Percentiles rank a stretch among this genome's conserved stretches.
Conservation (phyloP, 257 asterid genomes). For the Fraxinus excelsior region DNA sequence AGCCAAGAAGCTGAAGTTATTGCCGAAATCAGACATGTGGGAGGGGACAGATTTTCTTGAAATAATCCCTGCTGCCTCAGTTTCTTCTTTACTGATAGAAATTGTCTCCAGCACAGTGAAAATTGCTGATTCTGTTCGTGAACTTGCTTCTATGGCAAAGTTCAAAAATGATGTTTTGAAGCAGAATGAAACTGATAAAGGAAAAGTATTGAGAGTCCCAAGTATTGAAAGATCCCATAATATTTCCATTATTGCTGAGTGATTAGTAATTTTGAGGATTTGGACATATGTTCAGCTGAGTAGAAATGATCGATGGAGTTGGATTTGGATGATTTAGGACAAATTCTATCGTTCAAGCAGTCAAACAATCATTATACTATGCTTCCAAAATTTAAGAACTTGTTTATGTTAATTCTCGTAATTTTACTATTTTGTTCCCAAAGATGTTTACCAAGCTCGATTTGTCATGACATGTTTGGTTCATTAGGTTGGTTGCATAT, state of each 20-base stretch:
- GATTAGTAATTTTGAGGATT: constrained; percentile 1
- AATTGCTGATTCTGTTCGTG: constrained; percentile 27
- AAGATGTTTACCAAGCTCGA: no score
- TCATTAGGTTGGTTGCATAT: no score
- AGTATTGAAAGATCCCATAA: constrained; percentile 25
- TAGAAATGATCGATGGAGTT: no score
- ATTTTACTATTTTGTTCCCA: no score
- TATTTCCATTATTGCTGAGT: constrained; percentile 20
- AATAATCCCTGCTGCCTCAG: constrained; percentile 24
- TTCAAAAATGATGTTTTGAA: constrained; percentile 20
- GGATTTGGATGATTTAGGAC: no score
- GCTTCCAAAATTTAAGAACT: no score
- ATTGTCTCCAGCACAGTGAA: constrained; percentile 23
- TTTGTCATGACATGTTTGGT: no score
- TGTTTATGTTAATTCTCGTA: no score
- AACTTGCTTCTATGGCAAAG: constrained; percentile 30
- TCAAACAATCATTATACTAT: no score
- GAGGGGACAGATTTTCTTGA: constrained; percentile 19
- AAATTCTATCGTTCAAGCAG: no score
- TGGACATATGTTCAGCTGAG: no score
- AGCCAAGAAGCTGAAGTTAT: constrained; percentile 21
- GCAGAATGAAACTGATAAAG: background rate
- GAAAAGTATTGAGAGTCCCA: constrained; percentile 4
- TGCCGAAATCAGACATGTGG: constrained; percentile 7
- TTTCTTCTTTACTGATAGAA: constrained; percentile 34